Percentiles rank a stretch among this genome's conserved stretches.
phyloP scores from a whole-genome alignment of 2,329 filamentous ascomycete species.

The Simplicillium sp. region DNA sequence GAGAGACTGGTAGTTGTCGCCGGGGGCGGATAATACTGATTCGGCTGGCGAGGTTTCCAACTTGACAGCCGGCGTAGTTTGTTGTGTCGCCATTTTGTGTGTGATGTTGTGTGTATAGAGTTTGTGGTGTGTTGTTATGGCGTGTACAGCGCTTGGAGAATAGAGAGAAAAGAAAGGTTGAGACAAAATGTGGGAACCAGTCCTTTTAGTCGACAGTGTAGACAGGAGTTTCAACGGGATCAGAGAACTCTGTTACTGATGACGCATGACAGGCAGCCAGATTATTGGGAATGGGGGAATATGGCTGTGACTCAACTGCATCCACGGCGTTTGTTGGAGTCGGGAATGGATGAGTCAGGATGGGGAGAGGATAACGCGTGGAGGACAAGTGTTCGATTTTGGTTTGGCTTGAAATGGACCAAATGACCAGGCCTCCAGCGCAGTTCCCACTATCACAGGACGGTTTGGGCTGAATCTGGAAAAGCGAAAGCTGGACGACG shows the following conservation, averaged over 20 bases:
- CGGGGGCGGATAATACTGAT: slow-evolving; percentile 41
- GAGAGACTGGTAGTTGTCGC: slow-evolving; percentile 38
- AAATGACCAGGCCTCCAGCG: slow-evolving; percentile 4
- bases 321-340: slow-evolving; percentile 3
- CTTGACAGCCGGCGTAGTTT: slow-evolving; percentile 35
- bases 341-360: slow-evolving; percentile 12
- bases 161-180: slow-evolving; percentile 1
- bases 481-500: background rate
- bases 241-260: slow-evolving; percentile 1
- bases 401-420: slow-evolving; percentile 1
- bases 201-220: slow-evolving; percentile 7
- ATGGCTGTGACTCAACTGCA: slow-evolving; percentile 4
- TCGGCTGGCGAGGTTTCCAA: slow-evolving; percentile 45
- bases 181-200: slow-evolving; percentile 2
- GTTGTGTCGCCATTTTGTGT: slow-evolving; percentile 12
- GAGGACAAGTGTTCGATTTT: slow-evolving; percentile 18
- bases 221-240: background rate
- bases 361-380: slow-evolving; percentile 2
- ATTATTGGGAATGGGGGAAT: background rate
- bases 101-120: slow-evolving; percentile 11
- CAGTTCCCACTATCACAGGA: background rate
- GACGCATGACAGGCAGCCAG: slow-evolving; percentile 8
- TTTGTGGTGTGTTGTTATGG: slow-evolving; percentile 8
- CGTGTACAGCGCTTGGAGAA: slow-evolving; percentile 4
- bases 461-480: background rate